Conservation (phyloP, 1,284 basidiomycete genomes). For the Trametes sp. region DNA sequence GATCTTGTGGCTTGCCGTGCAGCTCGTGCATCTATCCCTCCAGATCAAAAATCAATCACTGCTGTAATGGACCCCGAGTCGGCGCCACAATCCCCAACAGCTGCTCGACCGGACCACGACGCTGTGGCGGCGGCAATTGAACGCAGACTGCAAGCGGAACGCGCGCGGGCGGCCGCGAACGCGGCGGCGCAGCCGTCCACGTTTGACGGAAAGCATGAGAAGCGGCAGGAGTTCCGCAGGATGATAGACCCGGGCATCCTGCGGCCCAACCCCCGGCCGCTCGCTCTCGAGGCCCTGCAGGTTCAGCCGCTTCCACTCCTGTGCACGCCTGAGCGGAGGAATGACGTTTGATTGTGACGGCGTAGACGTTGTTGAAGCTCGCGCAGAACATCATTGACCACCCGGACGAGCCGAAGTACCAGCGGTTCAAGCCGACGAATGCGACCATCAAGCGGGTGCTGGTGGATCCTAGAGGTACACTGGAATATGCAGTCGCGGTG, state of each 20-base stretch:
- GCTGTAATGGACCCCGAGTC: slow-evolving; percentile 12
- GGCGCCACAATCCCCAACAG: neutral
- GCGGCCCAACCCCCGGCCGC: slow-evolving; percentile 69
- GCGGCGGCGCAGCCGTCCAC: slow-evolving; percentile 5
- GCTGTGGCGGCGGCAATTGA: slow-evolving; percentile 34
- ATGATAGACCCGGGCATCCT: slow-evolving; percentile 80
- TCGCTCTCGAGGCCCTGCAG: slow-evolving; percentile 67
- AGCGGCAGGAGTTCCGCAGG: slow-evolving; percentile 73
- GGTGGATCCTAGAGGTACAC: slow-evolving; percentile 68
- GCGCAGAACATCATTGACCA: slow-evolving; percentile 76
- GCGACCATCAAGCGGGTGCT: slow-evolving; percentile 66
- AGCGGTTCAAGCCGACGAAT: slow-evolving; percentile 79
- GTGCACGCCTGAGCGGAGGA: neutral
- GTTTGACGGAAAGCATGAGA: slow-evolving; percentile 64
- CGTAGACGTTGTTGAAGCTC: slow-evolving; percentile 70
- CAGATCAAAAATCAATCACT: neutral
- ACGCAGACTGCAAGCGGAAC: slow-evolving; percentile 31
- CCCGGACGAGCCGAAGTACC: slow-evolving; percentile 74
- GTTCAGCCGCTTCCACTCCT: slow-evolving; percentile 46
- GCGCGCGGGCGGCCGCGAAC: slow-evolving; percentile 26
- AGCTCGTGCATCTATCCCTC: neutral
- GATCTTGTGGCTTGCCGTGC: neutral
- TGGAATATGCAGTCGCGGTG: slow-evolving; percentile 82
- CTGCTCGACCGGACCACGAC: slow-evolving; percentile 29
- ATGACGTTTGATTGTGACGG: slow-evolving; percentile 11